phyloP scores from a whole-genome alignment of 176 grass and related monocot species.

The Carex littledalei region DNA sequence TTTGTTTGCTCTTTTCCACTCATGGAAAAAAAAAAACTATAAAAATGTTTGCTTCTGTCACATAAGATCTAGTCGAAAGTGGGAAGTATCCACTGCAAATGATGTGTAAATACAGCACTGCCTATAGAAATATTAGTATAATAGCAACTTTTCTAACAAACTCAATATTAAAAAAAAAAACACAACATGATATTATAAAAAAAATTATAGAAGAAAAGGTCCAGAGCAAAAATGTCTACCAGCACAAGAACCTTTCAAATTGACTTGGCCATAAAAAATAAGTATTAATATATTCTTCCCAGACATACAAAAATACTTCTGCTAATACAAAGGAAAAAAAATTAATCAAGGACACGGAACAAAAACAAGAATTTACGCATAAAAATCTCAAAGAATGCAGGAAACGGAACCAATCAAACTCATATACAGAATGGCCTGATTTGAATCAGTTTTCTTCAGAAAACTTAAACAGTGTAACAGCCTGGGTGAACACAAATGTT shows the following conservation, averaged over 20 bases:
- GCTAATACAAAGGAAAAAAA: neutral
- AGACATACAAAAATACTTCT: neutral
- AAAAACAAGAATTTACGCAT: neutral
- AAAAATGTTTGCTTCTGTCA: neutral
- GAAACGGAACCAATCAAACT: neutral
- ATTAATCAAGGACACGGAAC: neutral
- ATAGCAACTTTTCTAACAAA: neutral
- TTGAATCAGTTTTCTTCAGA: neutral
- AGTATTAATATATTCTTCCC: neutral
- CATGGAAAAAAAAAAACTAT: neutral
- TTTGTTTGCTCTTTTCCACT: slow-evolving; percentile 1
- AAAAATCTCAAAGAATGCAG: neutral
- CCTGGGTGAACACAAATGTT: neutral
- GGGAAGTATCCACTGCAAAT: neutral
- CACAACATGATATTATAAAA: neutral
- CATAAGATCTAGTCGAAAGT: neutral
- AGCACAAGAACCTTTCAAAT: neutral
- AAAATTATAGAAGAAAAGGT: neutral
- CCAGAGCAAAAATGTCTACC: neutral
- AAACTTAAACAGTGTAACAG: neutral
- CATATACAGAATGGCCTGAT: neutral
- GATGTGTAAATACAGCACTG: neutral
- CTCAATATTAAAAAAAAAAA: neutral
- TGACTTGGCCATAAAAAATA: neutral
- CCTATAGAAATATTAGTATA: neutral